Evolutionary conservation across 2,329 filamentous ascomycete species (phyloP).

Genomic region (Botryotinia narcissicola): DNA sequence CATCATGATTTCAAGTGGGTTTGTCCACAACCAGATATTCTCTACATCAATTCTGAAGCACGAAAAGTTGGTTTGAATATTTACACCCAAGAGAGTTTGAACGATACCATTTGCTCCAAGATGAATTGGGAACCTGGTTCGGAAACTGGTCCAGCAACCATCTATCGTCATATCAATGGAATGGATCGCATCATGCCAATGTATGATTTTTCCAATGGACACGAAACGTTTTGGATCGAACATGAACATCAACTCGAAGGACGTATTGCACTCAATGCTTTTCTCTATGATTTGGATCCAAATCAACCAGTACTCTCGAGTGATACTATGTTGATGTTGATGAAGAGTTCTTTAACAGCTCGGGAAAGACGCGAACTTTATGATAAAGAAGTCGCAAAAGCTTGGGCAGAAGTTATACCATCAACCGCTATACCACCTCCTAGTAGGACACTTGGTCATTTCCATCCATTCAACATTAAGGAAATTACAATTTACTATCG

Average conservation of each 20-base stretch:
- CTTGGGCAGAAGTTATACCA: background rate
- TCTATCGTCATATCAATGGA: background rate
- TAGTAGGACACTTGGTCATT: background rate
- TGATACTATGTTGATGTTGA: background rate
- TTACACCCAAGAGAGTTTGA: background rate
- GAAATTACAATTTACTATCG: background rate
- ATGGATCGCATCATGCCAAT: background rate
- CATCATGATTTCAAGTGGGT: background rate
- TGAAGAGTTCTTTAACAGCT: background rate
- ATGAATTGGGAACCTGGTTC: background rate
- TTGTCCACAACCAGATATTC: background rate
- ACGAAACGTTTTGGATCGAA: background rate
- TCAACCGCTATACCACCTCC: background rate
- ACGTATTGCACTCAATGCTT: background rate
- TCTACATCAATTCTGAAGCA: background rate
- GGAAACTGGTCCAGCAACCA: background rate
- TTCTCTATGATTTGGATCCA: slow-evolving; percentile 9
- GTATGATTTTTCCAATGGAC: background rate
- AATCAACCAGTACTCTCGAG: background rate
- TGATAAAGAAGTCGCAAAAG: background rate
- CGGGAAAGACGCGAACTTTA: background rate
- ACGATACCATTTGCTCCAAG: background rate
- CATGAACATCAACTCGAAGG: background rate
- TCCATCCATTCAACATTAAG: background rate
- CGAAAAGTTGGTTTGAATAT: background rate